phyloP scores from a whole-genome alignment of 1,139 yeast genomes.

The Sugiyamaella xylanicola region DNA sequence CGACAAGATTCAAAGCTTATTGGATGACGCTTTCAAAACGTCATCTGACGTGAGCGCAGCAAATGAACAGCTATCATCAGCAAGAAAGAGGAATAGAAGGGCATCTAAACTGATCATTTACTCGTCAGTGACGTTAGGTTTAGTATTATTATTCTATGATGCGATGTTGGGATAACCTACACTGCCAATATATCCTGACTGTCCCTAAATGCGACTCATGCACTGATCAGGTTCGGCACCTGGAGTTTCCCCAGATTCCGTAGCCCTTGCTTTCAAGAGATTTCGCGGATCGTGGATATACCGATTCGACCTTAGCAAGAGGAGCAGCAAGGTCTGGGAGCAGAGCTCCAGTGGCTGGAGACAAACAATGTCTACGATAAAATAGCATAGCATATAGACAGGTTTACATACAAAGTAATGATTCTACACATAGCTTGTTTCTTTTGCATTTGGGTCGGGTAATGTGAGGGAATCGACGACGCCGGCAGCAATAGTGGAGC shows the following conservation, averaged over 20 bases:
- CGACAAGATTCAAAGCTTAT: constrained; percentile 64
- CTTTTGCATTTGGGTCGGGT: background rate
- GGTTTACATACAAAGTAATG: background rate
- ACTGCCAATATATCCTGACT: too few relatives aligned
- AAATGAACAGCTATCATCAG: constrained; percentile 68
- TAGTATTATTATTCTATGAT: constrained; percentile 66
- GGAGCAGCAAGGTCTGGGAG: background rate
- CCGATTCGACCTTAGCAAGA: too few relatives aligned
- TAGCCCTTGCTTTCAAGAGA: too few relatives aligned
- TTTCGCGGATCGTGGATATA: too few relatives aligned
- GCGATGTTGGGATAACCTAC: constrained; percentile 49
- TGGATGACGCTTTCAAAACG: constrained; percentile 72
- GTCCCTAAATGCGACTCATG: too few relatives aligned
- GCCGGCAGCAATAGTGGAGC: constrained; percentile 89
- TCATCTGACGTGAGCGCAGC: constrained; percentile 72
- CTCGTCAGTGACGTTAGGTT: constrained; percentile 62
- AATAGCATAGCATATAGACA: background rate
- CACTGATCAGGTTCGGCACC: too few relatives aligned
- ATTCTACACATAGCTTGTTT: background rate
- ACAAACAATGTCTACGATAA: too few relatives aligned
- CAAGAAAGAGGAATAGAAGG: constrained; percentile 68
- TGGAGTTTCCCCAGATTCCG: too few relatives aligned
- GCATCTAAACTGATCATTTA: constrained; percentile 69
- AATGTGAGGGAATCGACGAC: constrained; percentile 41
- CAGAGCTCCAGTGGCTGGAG: background rate